Percentiles rank a stretch among this genome's conserved stretches.
phyloP scores from a whole-genome alignment of 2,329 filamentous ascomycete genomes.

The Calonectria pauciramosa region DNA sequence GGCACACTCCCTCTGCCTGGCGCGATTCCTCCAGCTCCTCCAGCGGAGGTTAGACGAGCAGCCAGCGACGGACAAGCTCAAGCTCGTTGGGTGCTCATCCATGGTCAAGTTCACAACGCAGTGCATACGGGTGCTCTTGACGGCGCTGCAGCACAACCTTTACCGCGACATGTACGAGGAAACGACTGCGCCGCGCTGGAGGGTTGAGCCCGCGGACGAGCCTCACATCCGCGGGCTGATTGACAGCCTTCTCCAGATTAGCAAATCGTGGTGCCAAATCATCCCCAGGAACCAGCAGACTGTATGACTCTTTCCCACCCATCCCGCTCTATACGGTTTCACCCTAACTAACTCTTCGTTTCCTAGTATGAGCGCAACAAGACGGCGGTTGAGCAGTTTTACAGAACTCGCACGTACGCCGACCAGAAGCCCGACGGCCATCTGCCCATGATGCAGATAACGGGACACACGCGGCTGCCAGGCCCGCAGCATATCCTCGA shows the following conservation, averaged over 20 bases:
- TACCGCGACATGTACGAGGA: slow-evolving; percentile 51
- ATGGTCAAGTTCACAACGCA: slow-evolving; percentile 50
- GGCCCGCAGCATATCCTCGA: slow-evolving; percentile 47
- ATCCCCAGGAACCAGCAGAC: slow-evolving; percentile 46
- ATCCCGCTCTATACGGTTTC: background rate
- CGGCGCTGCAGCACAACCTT: slow-evolving; percentile 52
- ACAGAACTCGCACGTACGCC: slow-evolving; percentile 46
- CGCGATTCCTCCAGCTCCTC: slow-evolving; percentile 53
- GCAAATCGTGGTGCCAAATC: slow-evolving; percentile 50
- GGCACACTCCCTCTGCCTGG: slow-evolving; percentile 53
- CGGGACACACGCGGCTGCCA: slow-evolving; percentile 36
- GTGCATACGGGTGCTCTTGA: slow-evolving; percentile 50
- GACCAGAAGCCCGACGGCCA: slow-evolving; percentile 36
- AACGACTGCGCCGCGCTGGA: slow-evolving; percentile 55
- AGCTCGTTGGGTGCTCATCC: slow-evolving; percentile 48
- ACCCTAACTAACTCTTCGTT: background rate
- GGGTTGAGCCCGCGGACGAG: slow-evolving; percentile 49
- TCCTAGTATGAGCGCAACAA: slow-evolving; percentile 47
- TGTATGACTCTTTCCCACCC: slow-evolving; percentile 27
- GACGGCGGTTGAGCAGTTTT: slow-evolving; percentile 48
- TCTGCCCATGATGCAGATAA: slow-evolving; percentile 24
- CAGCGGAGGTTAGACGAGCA: slow-evolving; percentile 47
- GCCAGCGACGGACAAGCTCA: slow-evolving; percentile 40
- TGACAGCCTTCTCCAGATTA: slow-evolving; percentile 50
- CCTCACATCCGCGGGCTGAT: slow-evolving; percentile 50